Evolutionary conservation across 345 rosid genomes (phyloP), one percentile per base, ranked within the genome.

Genomic region (Cardiospermum halicacabum): DNA sequence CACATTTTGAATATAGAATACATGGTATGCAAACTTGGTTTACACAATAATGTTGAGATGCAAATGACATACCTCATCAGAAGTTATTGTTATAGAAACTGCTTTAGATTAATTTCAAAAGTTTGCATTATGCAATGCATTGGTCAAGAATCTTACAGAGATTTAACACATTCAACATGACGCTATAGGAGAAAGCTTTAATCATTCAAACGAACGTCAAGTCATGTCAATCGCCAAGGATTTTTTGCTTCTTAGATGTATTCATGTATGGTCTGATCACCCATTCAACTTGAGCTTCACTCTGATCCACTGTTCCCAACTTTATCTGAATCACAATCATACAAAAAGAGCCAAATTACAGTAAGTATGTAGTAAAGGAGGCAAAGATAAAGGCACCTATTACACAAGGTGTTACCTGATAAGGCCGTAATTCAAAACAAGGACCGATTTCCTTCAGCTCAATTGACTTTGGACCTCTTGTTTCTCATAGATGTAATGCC

Each of bases 391-490:
- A 22, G 3, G 51, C n/a, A 30, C 54, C 36, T 39, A 30, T 16
- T 16, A 34, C 37, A 7, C 27, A 24, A 19, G n/a, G 22, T 64
- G 1, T 40, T 82, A 93, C 97, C 89, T 89, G 86, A 80, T 88
- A 91, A 25, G 85, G 91, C 56, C 83, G 83, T 80, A 94, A 71
- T 70, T 94, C 99, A 61, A 91, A 94, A 47, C 96, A 75, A 47
- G 97, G 97, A 73, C 99, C 99, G 31, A 89, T 75, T 66, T 91
- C 97, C 77, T 81, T 83, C 56, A 94, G 92, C 73, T 85, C 96
- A 19, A 89, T 47, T 25, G 92, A 74, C 72, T 87, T 94, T 2
- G 97, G 95, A 54, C 96, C 92, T 15, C 84, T 28, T 60, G 81
- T 74, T 83, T 88, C 68, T 87, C 89, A 65, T 81, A 87, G 22